Base-by-base conservation (phyloP, 2,329 filamentous ascomycete species). In the Xylaria sp. region DNA sequence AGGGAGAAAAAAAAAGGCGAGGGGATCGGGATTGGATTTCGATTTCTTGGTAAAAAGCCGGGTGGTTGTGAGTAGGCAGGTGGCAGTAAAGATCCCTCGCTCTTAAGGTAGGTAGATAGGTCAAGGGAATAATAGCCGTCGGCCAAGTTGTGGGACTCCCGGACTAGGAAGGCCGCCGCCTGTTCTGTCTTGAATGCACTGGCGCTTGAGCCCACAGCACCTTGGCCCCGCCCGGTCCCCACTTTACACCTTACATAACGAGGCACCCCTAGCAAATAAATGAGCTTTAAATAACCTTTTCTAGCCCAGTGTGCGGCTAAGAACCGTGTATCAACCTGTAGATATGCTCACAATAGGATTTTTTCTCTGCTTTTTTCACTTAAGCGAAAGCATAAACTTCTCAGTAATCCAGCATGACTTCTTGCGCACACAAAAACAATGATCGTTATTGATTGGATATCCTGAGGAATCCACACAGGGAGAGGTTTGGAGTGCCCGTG, bases 141-240 rank as follows among this genome's bases (percentile, higher is more conserved):
- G 66, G 59, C 69, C 59, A 72, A 71, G 63, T 72, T 72, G 70
- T 72, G 70, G 70, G 70, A 72, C 70, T 70, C 61, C 67, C 70
- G 63, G 68, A 71, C 70, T 72, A 54, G 60, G 63, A 63, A 60
- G 65, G 63, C 70, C 65, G 28, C 54, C 60, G 63, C 66, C 69
- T 63, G 59, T 69, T 61, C 57, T 61, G 51, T 66, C 28, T 62
- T 31, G 51, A 51, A 18, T 48, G 23, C 13, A 41, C 15, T 41
- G 34, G 34, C 41, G 31, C 50, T 34, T 58, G 61, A 41, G 28
- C 10, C 59, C 8, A 54, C 59, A 52, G 48, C 59, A 34, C 48
- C 25, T 9, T 31, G 15, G 39, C n/a, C 57, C 62, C 57, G 48
- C 46, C 23, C 9, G 3, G 12, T 10, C 57, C 52, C 64, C 64